These are phyloP conservation scores for Candida oleophila DNA, from an alignment of 805 yeast genomes.

Conservation along the genomic window DNA sequence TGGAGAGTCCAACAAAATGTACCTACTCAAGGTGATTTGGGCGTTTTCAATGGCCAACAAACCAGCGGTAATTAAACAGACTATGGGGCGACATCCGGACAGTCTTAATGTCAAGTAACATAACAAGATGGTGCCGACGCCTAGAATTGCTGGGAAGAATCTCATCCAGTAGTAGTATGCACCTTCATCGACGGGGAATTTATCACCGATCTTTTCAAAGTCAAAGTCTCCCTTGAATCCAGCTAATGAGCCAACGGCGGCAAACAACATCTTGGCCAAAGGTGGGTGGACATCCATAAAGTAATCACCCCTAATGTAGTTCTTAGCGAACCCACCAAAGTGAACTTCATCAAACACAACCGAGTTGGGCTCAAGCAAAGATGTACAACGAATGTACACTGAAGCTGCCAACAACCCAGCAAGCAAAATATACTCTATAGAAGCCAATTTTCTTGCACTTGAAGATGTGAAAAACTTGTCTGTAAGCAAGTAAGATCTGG, in stretches of 20 bases:
- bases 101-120: conserved; percentile 67
- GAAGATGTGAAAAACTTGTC: conserved; percentile 13
- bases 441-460: background rate
- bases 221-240: conserved; percentile 73
- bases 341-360: conserved; percentile 93
- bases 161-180: conserved; percentile 73
- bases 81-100: conserved; percentile 66
- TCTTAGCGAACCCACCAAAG: conserved; percentile 93
- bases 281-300: conserved; percentile 84
- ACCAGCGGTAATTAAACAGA: conserved; percentile 57
- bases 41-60: conserved; percentile 67
- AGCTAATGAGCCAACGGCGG: conserved; percentile 63
- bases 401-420: conserved; percentile 51
- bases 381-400: conserved; percentile 55
- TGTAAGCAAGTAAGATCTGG: background rate
- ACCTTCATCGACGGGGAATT: conserved; percentile 44
- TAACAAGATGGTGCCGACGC: conserved; percentile 65
- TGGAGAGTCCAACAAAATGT: conserved; percentile 74
- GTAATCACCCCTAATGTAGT: conserved; percentile 64
- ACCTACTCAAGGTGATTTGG: conserved; percentile 68
- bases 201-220: conserved; percentile 65
- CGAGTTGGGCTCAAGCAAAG: conserved; percentile 66
- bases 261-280: conserved; percentile 71
- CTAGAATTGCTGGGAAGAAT: conserved; percentile 63
- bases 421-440: conserved; percentile 23